Conservation (phyloP, 2,329 filamentous ascomycete genomes). For the Hymenoscyphus repandus region DNA sequence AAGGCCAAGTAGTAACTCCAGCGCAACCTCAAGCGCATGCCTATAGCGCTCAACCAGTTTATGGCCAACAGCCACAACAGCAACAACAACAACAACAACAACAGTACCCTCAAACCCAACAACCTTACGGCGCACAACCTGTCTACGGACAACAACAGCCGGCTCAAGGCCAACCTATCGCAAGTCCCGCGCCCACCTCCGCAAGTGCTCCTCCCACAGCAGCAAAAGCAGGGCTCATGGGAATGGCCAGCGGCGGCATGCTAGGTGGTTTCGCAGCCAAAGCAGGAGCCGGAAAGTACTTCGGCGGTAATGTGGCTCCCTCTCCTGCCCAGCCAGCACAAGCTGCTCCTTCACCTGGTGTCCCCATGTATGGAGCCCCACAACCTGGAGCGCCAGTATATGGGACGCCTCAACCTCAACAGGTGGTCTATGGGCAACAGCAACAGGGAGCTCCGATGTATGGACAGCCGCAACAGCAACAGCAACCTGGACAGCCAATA, state of each 20-base stretch:
- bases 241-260: background rate
- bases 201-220: background rate
- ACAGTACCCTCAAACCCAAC: background rate
- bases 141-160: background rate
- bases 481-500: background rate
- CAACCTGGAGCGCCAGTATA: background rate
- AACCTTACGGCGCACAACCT: background rate
- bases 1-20: background rate
- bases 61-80: background rate
- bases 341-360: background rate
- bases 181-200: background rate
- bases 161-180: background rate
- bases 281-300: background rate
- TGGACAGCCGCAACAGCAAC: background rate
- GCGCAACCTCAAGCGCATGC: background rate
- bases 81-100: background rate
- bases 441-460: background rate
- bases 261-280: constrained; percentile 2
- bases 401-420: background rate
- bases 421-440: background rate
- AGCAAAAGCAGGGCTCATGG: constrained; percentile 3
- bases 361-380: background rate
- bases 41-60: background rate
- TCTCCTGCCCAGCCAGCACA: background rate
- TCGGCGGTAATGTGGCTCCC: background rate